Evolutionary conservation across 352 stramenopile species (phyloP).

Genomic region (Phytophthora macrochlamydospora): DNA sequence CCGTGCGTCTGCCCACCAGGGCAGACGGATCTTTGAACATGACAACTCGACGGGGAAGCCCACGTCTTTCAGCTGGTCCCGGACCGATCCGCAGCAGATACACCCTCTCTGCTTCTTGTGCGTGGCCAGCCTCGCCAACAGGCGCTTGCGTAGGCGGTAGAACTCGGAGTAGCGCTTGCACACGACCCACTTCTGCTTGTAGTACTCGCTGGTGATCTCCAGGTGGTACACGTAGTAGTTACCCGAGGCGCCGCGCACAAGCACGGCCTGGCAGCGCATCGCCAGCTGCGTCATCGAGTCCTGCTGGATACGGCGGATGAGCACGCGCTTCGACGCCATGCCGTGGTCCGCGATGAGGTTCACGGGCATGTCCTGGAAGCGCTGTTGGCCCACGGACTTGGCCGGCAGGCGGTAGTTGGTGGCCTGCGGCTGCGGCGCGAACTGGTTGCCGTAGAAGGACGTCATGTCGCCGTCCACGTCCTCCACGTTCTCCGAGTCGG

Average conservation of each 20-base stretch:
- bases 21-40: conserved; percentile 75
- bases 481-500: conserved; percentile 47
- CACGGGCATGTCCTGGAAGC: conserved; percentile 64
- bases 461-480: conserved; percentile 40
- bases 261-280: conserved; percentile 73
- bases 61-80: conserved; percentile 69
- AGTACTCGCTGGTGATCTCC: conserved; percentile 88
- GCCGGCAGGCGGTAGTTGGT: conserved; percentile 26
- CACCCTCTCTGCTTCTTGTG: conserved; percentile 69
- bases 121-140: conserved; percentile 59
- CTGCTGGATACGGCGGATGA: conserved; percentile 78
- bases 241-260: conserved; percentile 75
- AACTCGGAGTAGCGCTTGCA: conserved; percentile 90
- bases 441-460: conserved; percentile 45
- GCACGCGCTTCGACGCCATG: conserved; percentile 63
- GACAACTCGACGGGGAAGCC: conserved; percentile 73
- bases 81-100: conserved; percentile 54
- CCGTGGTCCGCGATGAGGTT: conserved; percentile 58
- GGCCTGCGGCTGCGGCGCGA: conserved; percentile 25
- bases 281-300: conserved; percentile 79
- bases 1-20: conserved; percentile 67
- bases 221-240: conserved; percentile 88
- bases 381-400: conserved; percentile 27
- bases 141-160: conserved; percentile 76
- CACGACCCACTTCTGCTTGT: conserved; percentile 90